Evolutionary conservation across 345 rosid species (phyloP).

Genomic region (Anacardium occidentale): DNA sequence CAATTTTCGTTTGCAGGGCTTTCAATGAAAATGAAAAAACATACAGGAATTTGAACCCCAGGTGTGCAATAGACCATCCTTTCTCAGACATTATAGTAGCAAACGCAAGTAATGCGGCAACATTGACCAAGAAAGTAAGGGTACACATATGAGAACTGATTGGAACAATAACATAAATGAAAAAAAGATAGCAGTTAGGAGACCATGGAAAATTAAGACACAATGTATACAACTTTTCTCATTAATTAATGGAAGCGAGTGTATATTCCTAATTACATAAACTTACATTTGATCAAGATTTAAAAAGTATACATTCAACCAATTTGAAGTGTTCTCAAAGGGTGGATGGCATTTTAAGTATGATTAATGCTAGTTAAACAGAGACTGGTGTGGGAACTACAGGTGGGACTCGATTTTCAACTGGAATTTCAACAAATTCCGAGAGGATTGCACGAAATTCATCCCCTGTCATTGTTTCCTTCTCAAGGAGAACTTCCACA

Average conservation of each 20-base stretch:
- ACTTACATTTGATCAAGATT: constrained; percentile 10
- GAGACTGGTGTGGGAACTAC: constrained; percentile 52
- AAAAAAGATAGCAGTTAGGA: too few relatives aligned
- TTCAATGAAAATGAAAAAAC: too few relatives aligned
- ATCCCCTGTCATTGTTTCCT: constrained; percentile 83
- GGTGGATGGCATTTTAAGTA: neutral
- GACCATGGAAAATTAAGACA: neutral
- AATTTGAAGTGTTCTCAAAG: neutral
- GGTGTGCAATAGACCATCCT: too few relatives aligned
- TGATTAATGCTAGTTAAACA: constrained; percentile 30
- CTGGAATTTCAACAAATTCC: constrained; percentile 85
- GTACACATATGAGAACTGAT: too few relatives aligned
- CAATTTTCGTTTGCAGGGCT: too few relatives aligned
- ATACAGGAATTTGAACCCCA: too few relatives aligned
- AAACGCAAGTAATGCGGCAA: too few relatives aligned
- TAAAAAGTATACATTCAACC: constrained; percentile 15
- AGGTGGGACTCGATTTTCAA: constrained; percentile 63
- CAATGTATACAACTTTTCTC: neutral
- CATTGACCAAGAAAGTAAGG: too few relatives aligned
- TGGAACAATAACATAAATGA: too few relatives aligned
- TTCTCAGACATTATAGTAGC: too few relatives aligned
- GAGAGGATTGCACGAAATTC: constrained; percentile 95
- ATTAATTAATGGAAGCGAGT: constrained; percentile 3
- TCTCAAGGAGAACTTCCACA: constrained; percentile 91
- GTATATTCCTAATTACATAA: constrained; percentile 4